Base-by-base conservation (phyloP, 176 grass and related monocot species). In the Aechmea fasciata region DNA sequence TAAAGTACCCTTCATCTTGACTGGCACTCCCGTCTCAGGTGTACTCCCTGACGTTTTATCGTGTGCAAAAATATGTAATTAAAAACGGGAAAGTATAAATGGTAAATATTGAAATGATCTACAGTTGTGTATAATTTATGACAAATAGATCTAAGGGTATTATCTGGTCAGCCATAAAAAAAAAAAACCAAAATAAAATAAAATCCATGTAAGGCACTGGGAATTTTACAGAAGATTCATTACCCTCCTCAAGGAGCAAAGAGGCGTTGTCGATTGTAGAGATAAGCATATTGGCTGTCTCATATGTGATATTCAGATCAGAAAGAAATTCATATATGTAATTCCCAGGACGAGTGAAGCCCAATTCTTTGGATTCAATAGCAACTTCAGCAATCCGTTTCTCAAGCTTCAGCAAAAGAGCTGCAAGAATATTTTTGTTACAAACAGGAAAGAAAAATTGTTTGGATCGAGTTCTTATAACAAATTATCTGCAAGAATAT, bases 241-340 rank as follows among this genome's bases (percentile, higher is more conserved):
- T 92, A 97, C 89, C 94, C 80, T 91, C 92, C 83, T 97, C 89
- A 33, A 97, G 75, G 59, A 97, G 87, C 61, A 90, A 75, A 80
- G 94, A 77, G 64, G 94, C 89, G 70, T 81, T 81, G 66, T 90
- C 94, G 79, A 97, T 92, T 13, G 89, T 92, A 72, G 90, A 86
- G 48, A 92, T 87, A 62, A 97, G 86, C 75, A 90, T 92, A 80
- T 85, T 97, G 64, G 94, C 85, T 69, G 89, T 97, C 79, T 97
- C 82, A 53, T 78, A 73, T 1, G 82, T 97, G 78, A 97, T 92
- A 74, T 97, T 97, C 68, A 92, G 71, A 57, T 97, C 94, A 70
- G 94, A 85, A 19, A 97, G 84, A 64, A 97, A 97, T 57, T 97
- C 86, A 8, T 90, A 97, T 68, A 97, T 90, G 71, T 97, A 97